phyloP scores from a whole-genome alignment of 176 grass and related monocot species.

The Sorghum bicolor region Sorghum_bicolor_NCBIv3 NC_012872.2:4457001-4457500 shows the following conservation, averaged over 20 bases:
- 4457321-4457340: background rate
- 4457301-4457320: constrained; percentile 21
- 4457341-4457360: constrained; percentile 10
- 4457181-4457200: constrained; percentile 31
- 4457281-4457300: constrained; percentile 29
- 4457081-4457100: constrained; percentile 24
- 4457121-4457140: constrained; percentile 44
- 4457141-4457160: constrained; percentile 23
- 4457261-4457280: constrained; percentile 21
- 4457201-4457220: constrained; percentile 25
- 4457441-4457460: background rate
- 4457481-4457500: constrained; percentile 3
- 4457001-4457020: constrained; percentile 14
- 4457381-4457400: background rate
- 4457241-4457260: constrained; percentile 29
- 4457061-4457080: constrained; percentile 25
- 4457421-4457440: constrained; percentile 22
- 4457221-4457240: constrained; percentile 11
- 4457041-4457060: constrained; percentile 17
- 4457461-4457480: background rate
- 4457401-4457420: background rate
- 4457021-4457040: constrained; percentile 25
- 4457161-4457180: constrained; percentile 28
- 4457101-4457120: constrained; percentile 27
- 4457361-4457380: constrained; percentile 10